Conservation (phyloP, 257 asterid species). For the Solanum dulcamara region DNA sequence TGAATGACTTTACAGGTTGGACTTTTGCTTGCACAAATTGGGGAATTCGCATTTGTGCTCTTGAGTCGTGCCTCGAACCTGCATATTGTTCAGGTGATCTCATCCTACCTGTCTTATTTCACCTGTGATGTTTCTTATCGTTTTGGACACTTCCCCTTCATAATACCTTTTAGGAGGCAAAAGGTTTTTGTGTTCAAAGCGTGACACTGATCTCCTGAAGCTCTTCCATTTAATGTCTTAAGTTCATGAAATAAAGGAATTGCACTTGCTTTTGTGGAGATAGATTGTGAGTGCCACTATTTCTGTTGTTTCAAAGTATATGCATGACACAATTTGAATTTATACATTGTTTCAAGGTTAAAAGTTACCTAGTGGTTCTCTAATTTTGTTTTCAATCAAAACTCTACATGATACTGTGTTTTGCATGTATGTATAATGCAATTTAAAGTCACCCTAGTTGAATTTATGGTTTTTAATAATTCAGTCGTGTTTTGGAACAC, state of each 20-base stretch:
- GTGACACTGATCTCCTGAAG: background rate
- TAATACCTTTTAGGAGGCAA: background rate
- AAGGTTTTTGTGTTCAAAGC: background rate
- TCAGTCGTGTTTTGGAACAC: background rate
- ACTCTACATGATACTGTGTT: background rate
- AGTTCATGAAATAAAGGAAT: background rate
- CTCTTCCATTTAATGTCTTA: background rate
- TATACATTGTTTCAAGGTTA: background rate
- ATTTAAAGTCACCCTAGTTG: background rate
- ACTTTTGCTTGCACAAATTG: conserved; percentile 81
- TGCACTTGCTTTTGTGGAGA: background rate
- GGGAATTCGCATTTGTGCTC: conserved; percentile 95
- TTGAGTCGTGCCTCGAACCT: conserved; percentile 88
- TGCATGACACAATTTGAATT: background rate
- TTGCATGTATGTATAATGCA: background rate
- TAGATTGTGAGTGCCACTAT: background rate
- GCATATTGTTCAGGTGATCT: conserved; percentile 66
- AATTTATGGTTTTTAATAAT: background rate
- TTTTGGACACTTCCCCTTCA: background rate
- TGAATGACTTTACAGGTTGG: conserved; percentile 49
- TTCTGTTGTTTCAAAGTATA: background rate
- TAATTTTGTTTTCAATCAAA: background rate
- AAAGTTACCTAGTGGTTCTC: background rate
- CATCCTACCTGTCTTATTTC: conserved; percentile 2
- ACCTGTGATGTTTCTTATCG: background rate